These are phyloP conservation scores for Lactifluus pinguis DNA, from an alignment of 768 basidiomycete species.

Conservation along the genomic window DNA sequence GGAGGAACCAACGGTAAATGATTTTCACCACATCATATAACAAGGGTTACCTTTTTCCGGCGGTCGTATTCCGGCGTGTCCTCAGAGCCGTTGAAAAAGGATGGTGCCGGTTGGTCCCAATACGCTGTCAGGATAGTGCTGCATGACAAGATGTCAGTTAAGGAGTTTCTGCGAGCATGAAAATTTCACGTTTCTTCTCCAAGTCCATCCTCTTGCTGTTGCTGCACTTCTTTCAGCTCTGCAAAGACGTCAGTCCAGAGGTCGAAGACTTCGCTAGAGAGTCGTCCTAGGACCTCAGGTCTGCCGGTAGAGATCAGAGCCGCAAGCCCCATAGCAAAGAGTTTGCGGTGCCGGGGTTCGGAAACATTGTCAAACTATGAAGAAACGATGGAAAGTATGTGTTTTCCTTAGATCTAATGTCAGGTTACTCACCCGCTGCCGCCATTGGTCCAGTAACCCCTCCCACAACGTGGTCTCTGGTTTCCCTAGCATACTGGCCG, in stretches of 20 bases:
- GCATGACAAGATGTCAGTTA: not conserved
- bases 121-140: constrained; percentile 41
- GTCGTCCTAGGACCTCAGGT: constrained; percentile 58
- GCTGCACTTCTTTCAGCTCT: constrained; percentile 65
- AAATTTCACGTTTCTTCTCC: constrained; percentile 3
- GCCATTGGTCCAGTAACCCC: constrained; percentile 68
- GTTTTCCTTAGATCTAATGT: not conserved
- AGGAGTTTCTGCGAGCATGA: not conserved
- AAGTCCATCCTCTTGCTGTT: constrained; percentile 22
- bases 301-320: constrained; percentile 67
- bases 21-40: not conserved
- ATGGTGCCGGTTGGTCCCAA: constrained; percentile 61
- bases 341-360: constrained; percentile 75
- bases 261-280: constrained; percentile 72
- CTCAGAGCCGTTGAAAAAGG: constrained; percentile 55
- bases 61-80: constrained; percentile 72
- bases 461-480: constrained; percentile 54
- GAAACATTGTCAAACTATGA: constrained; percentile 84
- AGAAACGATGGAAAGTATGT: not conserved
- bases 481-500: constrained; percentile 38
- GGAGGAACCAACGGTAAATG: not conserved
- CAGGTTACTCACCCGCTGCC: constrained; percentile 51
- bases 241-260: constrained; percentile 86
- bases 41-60: constrained; percentile 50
- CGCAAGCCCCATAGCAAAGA: constrained; percentile 76